A percentile compares a stretch with the other conserved stretches of the same genome.
phyloP scores from a whole-genome alignment of 2,329 filamentous ascomycete species.

The Epichloe gansuensis region DNA sequence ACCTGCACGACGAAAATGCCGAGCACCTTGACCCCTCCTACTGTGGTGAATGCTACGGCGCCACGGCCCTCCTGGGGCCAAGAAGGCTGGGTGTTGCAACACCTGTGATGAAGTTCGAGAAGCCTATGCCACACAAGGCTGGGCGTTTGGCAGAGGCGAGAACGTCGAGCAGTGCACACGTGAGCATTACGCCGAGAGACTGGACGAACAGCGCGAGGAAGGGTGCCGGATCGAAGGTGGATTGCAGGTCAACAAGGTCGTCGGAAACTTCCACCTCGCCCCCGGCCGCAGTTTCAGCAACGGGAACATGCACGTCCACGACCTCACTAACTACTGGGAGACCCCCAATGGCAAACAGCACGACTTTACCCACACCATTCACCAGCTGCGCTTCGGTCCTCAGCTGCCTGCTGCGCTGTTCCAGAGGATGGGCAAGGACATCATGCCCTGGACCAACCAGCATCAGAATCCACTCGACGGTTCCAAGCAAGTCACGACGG shows the following conservation, averaged over 20 bases:
- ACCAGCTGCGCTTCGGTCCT: constrained; percentile 84
- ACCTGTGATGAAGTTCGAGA: constrained; percentile 95
- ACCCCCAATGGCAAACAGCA: constrained; percentile 56
- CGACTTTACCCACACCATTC: constrained; percentile 80
- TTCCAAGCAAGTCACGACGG: constrained; percentile 62
- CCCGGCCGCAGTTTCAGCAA: constrained; percentile 93
- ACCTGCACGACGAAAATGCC: constrained; percentile 54
- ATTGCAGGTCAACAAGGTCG: constrained; percentile 92
- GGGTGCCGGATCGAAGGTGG: constrained; percentile 89
- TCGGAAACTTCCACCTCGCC: constrained; percentile 97
- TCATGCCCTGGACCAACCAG: constrained; percentile 68
- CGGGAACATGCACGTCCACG: constrained; percentile 94
- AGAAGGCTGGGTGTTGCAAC: constrained; percentile 86
- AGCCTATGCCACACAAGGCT: constrained; percentile 79
- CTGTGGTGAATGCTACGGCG: constrained; percentile 90
- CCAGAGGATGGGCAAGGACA: constrained; percentile 41
- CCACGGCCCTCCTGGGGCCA: constrained; percentile 52
- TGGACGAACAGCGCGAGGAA: constrained; percentile 80
- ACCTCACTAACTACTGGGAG: constrained; percentile 90
- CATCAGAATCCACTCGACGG: constrained; percentile 85
- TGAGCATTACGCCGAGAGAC: constrained; percentile 82
- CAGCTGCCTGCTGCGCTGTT: constrained; percentile 65
- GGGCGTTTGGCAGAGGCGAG: constrained; percentile 89
- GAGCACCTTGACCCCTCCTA: constrained; percentile 80
- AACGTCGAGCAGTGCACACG: constrained; percentile 90